Evolutionary conservation across 129 eudicot species (phyloP).

Genomic region (Flaveria trinervia): DNA sequence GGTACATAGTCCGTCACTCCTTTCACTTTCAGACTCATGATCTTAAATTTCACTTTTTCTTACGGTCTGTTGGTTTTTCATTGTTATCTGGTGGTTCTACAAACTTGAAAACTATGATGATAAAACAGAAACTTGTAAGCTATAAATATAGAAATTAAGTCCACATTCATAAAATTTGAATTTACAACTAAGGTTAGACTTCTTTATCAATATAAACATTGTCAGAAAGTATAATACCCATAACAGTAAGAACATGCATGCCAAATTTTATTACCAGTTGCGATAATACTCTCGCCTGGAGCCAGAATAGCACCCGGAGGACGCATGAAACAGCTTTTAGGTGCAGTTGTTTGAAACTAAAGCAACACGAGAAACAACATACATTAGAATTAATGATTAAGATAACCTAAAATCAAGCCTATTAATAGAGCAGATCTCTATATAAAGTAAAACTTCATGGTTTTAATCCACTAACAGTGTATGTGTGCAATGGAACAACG

Average conservation of each 20-base stretch:
- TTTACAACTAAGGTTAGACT: too few relatives aligned
- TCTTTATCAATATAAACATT: too few relatives aligned
- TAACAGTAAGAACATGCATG: background rate
- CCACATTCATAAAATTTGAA: too few relatives aligned
- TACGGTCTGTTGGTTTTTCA: constrained; percentile 61
- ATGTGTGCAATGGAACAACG: background rate
- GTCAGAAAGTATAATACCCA: too few relatives aligned
- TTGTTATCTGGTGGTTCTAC: constrained; percentile 71
- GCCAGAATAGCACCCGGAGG: constrained; percentile 92
- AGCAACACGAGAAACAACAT: background rate
- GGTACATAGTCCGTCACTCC: constrained; percentile 67
- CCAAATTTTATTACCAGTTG: constrained; percentile 61
- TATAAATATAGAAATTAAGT: constrained; percentile 1
- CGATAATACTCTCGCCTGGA: constrained; percentile 77
- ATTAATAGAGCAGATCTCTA: background rate
- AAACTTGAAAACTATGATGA: constrained; percentile 71
- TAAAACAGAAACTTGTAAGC: constrained; percentile 23
- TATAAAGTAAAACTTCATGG: background rate
- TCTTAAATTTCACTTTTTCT: constrained; percentile 67
- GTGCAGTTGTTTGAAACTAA: constrained; percentile 96
- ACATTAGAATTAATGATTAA: background rate
- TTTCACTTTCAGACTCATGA: constrained; percentile 80
- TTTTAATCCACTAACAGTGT: background rate
- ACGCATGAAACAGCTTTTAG: constrained; percentile 98
- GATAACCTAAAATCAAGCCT: background rate